Evolutionary conservation across 305 asterid species (phyloP).

Genomic region (Fraxinus baroniana): DNA sequence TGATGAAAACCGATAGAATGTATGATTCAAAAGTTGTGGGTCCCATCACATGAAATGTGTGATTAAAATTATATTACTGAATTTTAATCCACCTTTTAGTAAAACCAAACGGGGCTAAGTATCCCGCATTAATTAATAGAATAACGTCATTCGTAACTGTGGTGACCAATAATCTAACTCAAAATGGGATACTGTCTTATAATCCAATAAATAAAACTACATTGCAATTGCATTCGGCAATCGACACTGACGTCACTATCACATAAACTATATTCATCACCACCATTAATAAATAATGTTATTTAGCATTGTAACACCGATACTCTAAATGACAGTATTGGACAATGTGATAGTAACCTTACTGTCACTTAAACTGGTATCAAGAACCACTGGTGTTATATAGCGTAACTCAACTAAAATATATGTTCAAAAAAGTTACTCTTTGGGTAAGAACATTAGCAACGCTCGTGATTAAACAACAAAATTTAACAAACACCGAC

Average conservation of each 20-base stretch:
- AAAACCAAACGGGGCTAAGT: no score
- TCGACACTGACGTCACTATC: no score
- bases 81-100: not conserved
- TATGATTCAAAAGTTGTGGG: no score
- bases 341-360: not conserved
- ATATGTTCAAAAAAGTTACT: not conserved
- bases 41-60: no score
- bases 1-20: no score
- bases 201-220: not conserved
- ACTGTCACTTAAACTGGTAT: not conserved
- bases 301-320: no score
- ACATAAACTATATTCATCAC: not conserved
- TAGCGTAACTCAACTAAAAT: not conserved
- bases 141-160: no score
- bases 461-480: not conserved
- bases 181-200: no score
- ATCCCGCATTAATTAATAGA: not conserved
- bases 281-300: no score
- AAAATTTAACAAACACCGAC: not conserved
- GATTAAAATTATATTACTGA: no score
- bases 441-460: no score
- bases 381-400: not conserved
- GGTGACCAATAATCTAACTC: not conserved
- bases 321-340: not conserved
- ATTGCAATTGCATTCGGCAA: not conserved